Base-by-base conservation (phyloP, 345 rosid genomes). In the Noccaea caerulescens region DNA sequence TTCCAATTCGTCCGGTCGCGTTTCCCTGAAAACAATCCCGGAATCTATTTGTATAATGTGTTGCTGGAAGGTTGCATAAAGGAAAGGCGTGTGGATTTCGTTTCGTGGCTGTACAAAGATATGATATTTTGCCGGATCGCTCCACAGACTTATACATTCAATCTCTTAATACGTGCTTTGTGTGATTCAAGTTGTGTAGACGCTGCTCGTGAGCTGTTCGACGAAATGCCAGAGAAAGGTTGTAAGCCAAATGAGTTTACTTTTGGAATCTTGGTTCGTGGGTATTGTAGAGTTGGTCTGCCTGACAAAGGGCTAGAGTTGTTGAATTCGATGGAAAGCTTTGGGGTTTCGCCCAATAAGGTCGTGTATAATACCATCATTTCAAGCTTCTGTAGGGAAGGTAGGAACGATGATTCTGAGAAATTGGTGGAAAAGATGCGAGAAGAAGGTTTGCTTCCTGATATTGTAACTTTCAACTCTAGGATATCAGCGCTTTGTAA, bases 401-500 rank as follows among this genome's bases (percentile, higher is more conserved):
- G 95, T 73, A 84, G 83, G 76, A 85, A 79, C 12, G 85, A 80
- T 72, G 98, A 84, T 65, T 97, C 97, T 0, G 96, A 91, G 63
- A 88, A 81, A 14, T 71, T 94, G 76, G 92, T 89, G 34, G 93
- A 89, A 58, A 84, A 76, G 79, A 91, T 94, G 99, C 81, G 87
- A 52, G 80, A 67, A 76, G 86, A 84, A 51, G 96, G 96, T 39
- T 69, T 94, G 76, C 53, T 73, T 77, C 98, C 97, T 0, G 85
- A 94, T 81, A 86, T 88, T 32, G 93, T 88, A 46, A 89, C 97
- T 72, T 94, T 91, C 44, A 94, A 89, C 68, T 81, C 93, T 41
- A 84, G 93, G 85, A 88, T 94, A 72, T 89, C 97, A 0, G 96
- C 89, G 71, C 96, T 94, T 69, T 88, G 93, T 66, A 70, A 73